phyloP scores from a whole-genome alignment of 495 filamentous ascomycete genomes.

The Penicillium atrosanguineum region DNA sequence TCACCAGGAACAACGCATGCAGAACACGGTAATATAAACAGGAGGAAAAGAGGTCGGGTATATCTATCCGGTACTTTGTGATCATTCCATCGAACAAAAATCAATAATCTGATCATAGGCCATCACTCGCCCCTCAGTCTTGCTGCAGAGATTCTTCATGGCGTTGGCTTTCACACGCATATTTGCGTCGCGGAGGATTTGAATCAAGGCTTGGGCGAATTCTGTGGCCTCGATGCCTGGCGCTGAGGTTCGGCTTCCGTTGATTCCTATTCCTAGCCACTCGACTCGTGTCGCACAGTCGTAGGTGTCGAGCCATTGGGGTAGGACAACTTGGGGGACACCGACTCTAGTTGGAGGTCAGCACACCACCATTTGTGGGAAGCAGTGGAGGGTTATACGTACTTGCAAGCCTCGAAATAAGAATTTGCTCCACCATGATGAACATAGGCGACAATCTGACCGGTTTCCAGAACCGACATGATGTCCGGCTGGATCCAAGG shows the following conservation, averaged over 20 bases:
- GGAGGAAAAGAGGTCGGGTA: background rate
- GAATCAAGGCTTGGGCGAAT: slow-evolving; percentile 29
- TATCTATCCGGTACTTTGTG: background rate
- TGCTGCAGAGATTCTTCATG: slow-evolving; percentile 17
- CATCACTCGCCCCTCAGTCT: slow-evolving; percentile 18
- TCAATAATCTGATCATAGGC: slow-evolving; percentile 25
- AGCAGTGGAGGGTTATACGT: slow-evolving; percentile 8
- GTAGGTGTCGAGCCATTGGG: slow-evolving; percentile 51
- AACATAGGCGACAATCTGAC: slow-evolving; percentile 45
- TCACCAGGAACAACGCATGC: background rate
- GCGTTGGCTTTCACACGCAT: slow-evolving; percentile 14
- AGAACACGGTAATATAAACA: background rate
- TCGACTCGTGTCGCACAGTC: slow-evolving; percentile 48
- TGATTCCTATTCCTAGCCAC: slow-evolving; percentile 48
- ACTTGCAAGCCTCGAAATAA: slow-evolving; percentile 54
- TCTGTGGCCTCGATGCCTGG: slow-evolving; percentile 31
- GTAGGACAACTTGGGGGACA: slow-evolving; percentile 49
- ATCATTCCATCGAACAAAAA: slow-evolving; percentile 6
- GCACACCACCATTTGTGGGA: background rate
- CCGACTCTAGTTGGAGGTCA: slow-evolving; percentile 34
- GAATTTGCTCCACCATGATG: slow-evolving; percentile 54
- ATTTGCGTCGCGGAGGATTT: slow-evolving; percentile 24
- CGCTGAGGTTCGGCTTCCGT: slow-evolving; percentile 37
- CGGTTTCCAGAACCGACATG: slow-evolving; percentile 43
- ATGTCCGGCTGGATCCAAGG: slow-evolving; percentile 50